Conservation (phyloP, 2,329 filamentous ascomycete species). For the Sporothrix curviconia region DNA sequence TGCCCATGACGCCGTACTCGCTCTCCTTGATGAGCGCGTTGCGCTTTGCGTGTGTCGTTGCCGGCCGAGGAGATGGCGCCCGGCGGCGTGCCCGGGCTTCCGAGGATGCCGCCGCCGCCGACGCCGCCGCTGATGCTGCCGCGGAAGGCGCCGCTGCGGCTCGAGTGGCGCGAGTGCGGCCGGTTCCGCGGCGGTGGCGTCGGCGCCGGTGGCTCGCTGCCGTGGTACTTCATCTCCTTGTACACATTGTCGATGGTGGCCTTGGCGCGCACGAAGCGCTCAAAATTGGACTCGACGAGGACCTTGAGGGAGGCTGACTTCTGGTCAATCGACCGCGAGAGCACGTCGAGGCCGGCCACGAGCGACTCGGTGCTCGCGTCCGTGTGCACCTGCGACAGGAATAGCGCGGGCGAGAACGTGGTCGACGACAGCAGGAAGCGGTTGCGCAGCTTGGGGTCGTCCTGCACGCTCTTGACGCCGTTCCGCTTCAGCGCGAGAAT, state of each 20-base stretch:
- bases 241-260: constrained; percentile 98
- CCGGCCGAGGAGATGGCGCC: background rate
- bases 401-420: constrained; percentile 85
- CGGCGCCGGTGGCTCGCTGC: constrained; percentile 41
- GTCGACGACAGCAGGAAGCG: constrained; percentile 94
- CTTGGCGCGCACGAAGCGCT: constrained; percentile 94
- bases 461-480: constrained; percentile 68
- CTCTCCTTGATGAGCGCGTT: constrained; percentile 90
- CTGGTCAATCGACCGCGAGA: constrained; percentile 90
- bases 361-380: constrained; percentile 76
- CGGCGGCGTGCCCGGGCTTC: constrained; percentile 6
- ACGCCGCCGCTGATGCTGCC: constrained; percentile 35
- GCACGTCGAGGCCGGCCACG: constrained; percentile 72
- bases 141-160: constrained; percentile 58
- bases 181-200: constrained; percentile 31
- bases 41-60: constrained; percentile 53
- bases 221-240: constrained; percentile 84
- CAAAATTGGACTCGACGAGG: constrained; percentile 95
- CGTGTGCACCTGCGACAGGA: constrained; percentile 86
- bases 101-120: background rate
- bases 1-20: constrained; percentile 80
- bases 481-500: constrained; percentile 69
- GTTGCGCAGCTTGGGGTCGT: constrained; percentile 78
- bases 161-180: constrained; percentile 59
- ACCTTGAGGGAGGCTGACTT: constrained; percentile 96